Conservation (phyloP, 192 early-diverging fungal genomes). For the Chytriomyces hyalinus region DNA sequence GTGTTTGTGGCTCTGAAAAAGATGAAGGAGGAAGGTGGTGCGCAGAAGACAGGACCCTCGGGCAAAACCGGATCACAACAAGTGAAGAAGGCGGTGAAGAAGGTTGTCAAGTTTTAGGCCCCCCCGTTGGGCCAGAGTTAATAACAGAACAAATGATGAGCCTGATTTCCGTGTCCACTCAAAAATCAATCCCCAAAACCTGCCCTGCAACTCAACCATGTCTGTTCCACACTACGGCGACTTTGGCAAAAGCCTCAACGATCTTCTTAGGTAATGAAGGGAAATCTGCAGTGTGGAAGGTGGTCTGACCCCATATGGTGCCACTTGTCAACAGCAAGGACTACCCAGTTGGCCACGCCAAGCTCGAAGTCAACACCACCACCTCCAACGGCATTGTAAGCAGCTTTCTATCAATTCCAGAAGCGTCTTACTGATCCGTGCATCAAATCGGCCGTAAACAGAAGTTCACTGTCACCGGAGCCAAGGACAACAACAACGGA, state of each 20-base stretch:
- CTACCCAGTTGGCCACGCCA: constrained; percentile 89
- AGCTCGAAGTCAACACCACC: constrained; percentile 97
- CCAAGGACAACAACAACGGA: constrained; percentile 94
- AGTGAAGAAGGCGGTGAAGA: constrained; percentile 16
- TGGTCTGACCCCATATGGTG: constrained; percentile 78
- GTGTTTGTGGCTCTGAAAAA: constrained; percentile 57
- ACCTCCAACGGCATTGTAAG: constrained; percentile 94
- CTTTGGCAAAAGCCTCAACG: constrained; percentile 92
- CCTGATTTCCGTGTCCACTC: too few relatives aligned
- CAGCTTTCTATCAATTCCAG: constrained; percentile 37
- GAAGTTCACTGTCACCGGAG: constrained; percentile 95
- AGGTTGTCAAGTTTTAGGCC: constrained; percentile 21
- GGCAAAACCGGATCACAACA: too few relatives aligned
- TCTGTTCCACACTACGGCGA: constrained; percentile 89
- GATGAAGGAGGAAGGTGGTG: constrained; percentile 1
- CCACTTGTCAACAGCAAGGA: constrained; percentile 79
- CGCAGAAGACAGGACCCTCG: neutral
- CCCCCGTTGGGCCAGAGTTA: too few relatives aligned
- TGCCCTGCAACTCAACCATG: constrained; percentile 20
- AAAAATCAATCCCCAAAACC: too few relatives aligned
- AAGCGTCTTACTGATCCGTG: constrained; percentile 50
- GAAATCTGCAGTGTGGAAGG: constrained; percentile 30
- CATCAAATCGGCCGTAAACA: constrained; percentile 34
- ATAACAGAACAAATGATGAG: too few relatives aligned
- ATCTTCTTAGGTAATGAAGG: constrained; percentile 65